Percentiles rank a stretch among this genome's conserved stretches.
phyloP scores from a whole-genome alignment of 2,329 filamentous ascomycete genomes.

The Botrytis fragariae region DNA sequence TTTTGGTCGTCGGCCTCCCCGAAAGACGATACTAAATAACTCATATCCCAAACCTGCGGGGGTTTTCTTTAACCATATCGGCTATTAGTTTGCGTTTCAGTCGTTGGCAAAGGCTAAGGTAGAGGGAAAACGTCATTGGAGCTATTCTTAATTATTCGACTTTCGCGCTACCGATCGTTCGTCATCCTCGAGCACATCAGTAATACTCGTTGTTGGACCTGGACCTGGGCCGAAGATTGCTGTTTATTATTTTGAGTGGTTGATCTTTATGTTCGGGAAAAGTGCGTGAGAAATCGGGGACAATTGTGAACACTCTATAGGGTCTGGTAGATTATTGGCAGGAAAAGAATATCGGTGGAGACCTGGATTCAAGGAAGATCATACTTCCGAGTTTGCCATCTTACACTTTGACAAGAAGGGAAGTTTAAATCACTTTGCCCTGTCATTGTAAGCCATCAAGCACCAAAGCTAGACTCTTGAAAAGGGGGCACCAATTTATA shows the following conservation, averaged over 20 bases:
- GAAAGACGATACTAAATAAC: neutral
- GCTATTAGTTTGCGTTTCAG: neutral
- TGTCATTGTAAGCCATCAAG: conserved; percentile 25
- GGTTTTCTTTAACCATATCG: neutral
- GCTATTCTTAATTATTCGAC: neutral
- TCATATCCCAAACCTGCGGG: neutral
- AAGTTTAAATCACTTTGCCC: conserved; percentile 12
- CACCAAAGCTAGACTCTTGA: conserved; percentile 23
- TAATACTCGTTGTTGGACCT: neutral
- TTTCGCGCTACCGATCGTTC: neutral
- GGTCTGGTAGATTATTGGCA: neutral
- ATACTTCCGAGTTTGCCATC: neutral
- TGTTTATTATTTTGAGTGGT: neutral
- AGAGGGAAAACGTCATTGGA: neutral
- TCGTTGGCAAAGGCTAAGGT: neutral
- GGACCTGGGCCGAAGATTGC: neutral
- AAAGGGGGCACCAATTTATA: conserved; percentile 30
- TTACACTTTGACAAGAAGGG: neutral
- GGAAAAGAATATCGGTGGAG: conserved; percentile 1
- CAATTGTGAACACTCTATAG: conserved; percentile 1
- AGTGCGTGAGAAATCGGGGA: neutral
- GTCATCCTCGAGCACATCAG: neutral
- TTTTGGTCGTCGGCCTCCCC: neutral
- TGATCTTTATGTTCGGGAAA: neutral
- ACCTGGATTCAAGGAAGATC: neutral